These are phyloP conservation scores for Chlamydomonas asymmetrica DNA, from an alignment of 139 green algal genomes.

Conservation along the genomic window DNA sequence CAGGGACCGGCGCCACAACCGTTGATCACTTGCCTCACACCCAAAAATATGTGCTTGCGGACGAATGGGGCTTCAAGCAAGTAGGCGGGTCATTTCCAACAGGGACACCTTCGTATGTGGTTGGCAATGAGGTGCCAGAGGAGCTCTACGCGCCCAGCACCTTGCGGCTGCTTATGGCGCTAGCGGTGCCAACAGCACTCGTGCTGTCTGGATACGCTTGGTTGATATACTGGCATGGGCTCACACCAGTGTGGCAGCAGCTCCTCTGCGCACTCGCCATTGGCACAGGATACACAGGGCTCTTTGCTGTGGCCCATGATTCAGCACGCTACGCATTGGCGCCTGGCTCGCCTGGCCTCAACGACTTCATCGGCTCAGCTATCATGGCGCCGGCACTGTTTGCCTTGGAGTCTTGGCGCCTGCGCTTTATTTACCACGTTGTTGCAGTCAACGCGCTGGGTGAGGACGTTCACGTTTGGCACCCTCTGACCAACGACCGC, in stretches of 20 bases:
- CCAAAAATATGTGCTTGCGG: constrained; percentile 29
- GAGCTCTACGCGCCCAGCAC: not conserved
- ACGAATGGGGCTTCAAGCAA: constrained; percentile 39
- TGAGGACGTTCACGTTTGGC: constrained; percentile 43
- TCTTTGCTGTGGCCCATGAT: constrained; percentile 56
- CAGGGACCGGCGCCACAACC: not conserved
- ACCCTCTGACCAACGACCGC: constrained; percentile 30
- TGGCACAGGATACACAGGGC: constrained; percentile 56
- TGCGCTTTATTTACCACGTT: constrained; percentile 25
- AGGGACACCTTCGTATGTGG: constrained; percentile 1
- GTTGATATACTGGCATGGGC: constrained; percentile 48
- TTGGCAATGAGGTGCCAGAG: constrained; percentile 8
- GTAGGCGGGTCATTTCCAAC: constrained; percentile 31
- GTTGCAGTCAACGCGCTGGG: constrained; percentile 34
- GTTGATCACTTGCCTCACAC: constrained; percentile 18
- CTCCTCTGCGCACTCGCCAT: constrained; percentile 31
- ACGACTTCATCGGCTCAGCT: constrained; percentile 38
- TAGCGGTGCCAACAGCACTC: constrained; percentile 27
- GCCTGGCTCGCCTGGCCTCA: constrained; percentile 15
- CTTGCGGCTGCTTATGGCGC: not conserved
- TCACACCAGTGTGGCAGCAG: constrained; percentile 53
- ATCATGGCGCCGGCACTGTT: constrained; percentile 57
- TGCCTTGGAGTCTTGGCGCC: constrained; percentile 34
- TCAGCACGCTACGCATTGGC: constrained; percentile 40
- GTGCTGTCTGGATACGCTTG: constrained; percentile 49